These are phyloP conservation scores for Suillus cothurnatus DNA, from an alignment of 768 basidiomycete species.

Conservation along the genomic window DNA sequence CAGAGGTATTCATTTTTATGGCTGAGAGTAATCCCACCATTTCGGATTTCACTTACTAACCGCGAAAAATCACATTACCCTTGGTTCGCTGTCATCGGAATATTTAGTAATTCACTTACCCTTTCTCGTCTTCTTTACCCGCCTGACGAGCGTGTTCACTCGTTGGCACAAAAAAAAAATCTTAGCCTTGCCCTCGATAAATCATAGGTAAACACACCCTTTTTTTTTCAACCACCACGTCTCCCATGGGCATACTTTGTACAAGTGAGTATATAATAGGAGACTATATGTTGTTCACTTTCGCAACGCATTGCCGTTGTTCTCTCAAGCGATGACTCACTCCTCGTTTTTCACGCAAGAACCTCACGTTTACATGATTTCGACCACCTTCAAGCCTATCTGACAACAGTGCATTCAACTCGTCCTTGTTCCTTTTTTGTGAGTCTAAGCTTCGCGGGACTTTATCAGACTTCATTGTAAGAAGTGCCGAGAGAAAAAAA, in stretches of 20 bases:
- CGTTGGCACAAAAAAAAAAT: too few species aligned
- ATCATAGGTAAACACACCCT: not conserved
- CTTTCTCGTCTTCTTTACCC: too few species aligned
- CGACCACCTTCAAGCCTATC: not conserved
- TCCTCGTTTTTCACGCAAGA: conserved; percentile 1
- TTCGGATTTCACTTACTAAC: not conserved
- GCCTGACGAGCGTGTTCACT: too few species aligned
- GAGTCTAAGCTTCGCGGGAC: conserved; percentile 5
- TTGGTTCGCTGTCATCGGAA: not conserved
- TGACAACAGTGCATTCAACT: too few species aligned
- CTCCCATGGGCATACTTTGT: not conserved
- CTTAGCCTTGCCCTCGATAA: not conserved
- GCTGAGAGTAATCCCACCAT: not conserved
- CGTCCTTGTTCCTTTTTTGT: not conserved
- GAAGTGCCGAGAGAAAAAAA: conserved; percentile 9
- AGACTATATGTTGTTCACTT: not conserved
- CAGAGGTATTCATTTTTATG: too few species aligned
- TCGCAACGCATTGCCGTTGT: too few species aligned
- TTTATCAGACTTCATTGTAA: conserved; percentile 9
- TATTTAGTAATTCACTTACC: not conserved
- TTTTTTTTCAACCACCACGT: not conserved
- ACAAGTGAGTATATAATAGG: not conserved
- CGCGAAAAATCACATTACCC: too few species aligned
- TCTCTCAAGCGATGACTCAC: not conserved
- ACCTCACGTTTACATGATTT: not conserved